phyloP scores from a whole-genome alignment of 257 asterid species.

The Fraxinus cuspidata region DNA sequence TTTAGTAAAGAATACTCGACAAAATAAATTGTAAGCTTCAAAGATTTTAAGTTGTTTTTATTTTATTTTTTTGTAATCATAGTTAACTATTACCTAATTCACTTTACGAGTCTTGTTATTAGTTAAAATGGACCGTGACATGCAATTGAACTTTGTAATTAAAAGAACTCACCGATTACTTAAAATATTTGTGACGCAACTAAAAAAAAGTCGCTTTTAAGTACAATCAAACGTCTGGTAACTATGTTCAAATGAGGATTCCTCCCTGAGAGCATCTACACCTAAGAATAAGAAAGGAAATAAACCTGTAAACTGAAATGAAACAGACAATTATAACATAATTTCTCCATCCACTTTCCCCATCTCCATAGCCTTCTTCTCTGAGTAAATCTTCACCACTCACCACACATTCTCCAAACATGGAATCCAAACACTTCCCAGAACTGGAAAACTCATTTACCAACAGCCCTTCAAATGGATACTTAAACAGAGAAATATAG shows the following conservation, averaged over 20 bases:
- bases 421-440: conserved; percentile 59
- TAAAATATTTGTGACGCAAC: neutral
- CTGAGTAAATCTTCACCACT: conserved; percentile 72
- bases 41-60: too few relatives aligned
- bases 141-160: too few relatives aligned
- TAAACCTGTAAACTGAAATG: conserved; percentile 72
- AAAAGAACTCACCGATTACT: too few relatives aligned
- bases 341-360: conserved; percentile 71
- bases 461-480: conserved; percentile 90
- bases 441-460: conserved; percentile 71
- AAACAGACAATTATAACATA: conserved; percentile 70
- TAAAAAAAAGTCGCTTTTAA: neutral
- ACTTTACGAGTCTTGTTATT: too few relatives aligned
- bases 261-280: conserved; percentile 69
- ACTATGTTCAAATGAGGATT: conserved; percentile 40
- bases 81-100: too few relatives aligned
- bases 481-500: conserved; percentile 78
- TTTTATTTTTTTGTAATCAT: too few relatives aligned
- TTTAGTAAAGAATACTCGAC: too few relatives aligned
- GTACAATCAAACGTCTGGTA: neutral
- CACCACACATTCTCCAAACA: conserved; percentile 72
- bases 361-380: conserved; percentile 78
- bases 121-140: too few relatives aligned
- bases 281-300: conserved; percentile 75
- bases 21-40: too few relatives aligned